A percentile compares a stretch with the other conserved stretches of the same genome.
These are phyloP conservation scores for Moesziomyces aphidis DNA, from an alignment of 1,284 basidiomycete species.

Conservation along the genomic window DNA sequence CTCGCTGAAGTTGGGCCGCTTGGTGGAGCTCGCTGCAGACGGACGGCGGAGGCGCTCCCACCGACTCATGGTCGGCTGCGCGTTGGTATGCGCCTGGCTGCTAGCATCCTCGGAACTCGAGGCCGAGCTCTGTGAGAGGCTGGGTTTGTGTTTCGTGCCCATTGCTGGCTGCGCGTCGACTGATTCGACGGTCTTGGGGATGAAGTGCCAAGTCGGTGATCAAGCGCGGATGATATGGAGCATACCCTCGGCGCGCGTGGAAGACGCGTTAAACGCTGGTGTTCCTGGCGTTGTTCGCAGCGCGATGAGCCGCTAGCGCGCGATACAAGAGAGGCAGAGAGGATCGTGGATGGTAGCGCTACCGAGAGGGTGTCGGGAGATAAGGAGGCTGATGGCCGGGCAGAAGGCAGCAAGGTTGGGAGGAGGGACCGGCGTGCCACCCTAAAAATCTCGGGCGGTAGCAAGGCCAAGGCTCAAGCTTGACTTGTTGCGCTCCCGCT, in stretches of 20 bases:
- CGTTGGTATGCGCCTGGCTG: constrained; percentile 8
- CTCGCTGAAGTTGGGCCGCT: constrained; percentile 38
- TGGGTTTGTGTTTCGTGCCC: constrained; percentile 37
- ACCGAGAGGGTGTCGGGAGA: too few species aligned
- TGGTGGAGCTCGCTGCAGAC: constrained; percentile 39
- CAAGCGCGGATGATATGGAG: background rate
- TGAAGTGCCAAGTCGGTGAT: background rate
- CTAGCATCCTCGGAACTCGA: constrained; percentile 41
- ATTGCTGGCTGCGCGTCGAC: constrained; percentile 4
- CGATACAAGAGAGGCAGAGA: too few species aligned
- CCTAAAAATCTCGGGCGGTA: background rate
- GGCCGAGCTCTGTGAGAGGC: constrained; percentile 38
- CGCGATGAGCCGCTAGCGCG: too few species aligned
- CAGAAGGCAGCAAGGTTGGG: background rate
- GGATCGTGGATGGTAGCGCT: too few species aligned
- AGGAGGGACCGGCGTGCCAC: background rate
- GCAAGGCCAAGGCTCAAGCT: background rate
- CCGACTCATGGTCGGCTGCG: constrained; percentile 23
- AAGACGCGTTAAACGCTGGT: background rate
- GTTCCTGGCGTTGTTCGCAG: background rate
- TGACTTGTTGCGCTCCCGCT: background rate
- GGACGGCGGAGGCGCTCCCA: constrained; percentile 47
- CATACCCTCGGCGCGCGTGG: background rate
- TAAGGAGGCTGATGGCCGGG: too few species aligned
- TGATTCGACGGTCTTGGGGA: too few species aligned